A percentile compares a stretch with the other conserved stretches of the same genome.
Evolutionary conservation across 371 early-diverging fungal species (phyloP).

Genomic region (Mucor saturninus): DNA sequence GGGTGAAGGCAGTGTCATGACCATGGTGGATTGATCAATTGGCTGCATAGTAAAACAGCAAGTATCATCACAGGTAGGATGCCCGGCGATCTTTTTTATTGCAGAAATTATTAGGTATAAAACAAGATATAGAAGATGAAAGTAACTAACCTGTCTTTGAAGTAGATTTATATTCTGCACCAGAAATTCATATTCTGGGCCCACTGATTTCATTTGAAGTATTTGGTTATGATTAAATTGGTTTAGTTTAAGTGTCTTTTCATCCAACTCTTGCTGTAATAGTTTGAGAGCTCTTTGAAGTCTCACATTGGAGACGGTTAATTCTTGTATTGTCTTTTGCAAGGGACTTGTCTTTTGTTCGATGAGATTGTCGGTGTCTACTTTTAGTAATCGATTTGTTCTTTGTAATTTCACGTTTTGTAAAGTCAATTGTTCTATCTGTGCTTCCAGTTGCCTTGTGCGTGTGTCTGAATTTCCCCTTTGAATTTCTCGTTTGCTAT

Average conservation of each 20-base stretch:
- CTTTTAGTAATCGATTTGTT: slow-evolving; percentile 53
- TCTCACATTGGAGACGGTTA: slow-evolving; percentile 49
- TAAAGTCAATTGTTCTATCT: slow-evolving; percentile 52
- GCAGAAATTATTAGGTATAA: not conserved
- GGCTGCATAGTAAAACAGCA: slow-evolving; percentile 56
- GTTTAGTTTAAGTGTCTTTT: slow-evolving; percentile 32
- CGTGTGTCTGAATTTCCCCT: slow-evolving; percentile 46
- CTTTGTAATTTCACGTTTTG: slow-evolving; percentile 56
- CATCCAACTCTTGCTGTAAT: slow-evolving; percentile 48
- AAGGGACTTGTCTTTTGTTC: slow-evolving; percentile 55
- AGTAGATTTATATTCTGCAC: slow-evolving; percentile 61
- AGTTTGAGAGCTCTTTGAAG: slow-evolving; percentile 48
- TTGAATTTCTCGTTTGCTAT: slow-evolving; percentile 40
- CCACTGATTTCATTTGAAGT: slow-evolving; percentile 50
- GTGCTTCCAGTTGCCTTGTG: slow-evolving; percentile 41
- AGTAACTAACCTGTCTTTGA: slow-evolving; percentile 48
- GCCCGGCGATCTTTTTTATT: slow-evolving; percentile 43
- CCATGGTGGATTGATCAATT: slow-evolving; percentile 51
- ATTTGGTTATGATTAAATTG: slow-evolving; percentile 42
- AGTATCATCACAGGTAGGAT: slow-evolving; percentile 50
- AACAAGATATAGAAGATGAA: slow-evolving; percentile 1
- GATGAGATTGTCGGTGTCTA: slow-evolving; percentile 55
- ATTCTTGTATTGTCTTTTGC: slow-evolving; percentile 43
- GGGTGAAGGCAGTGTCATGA: slow-evolving; percentile 51
- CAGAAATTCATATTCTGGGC: slow-evolving; percentile 58